Base-by-base conservation (phyloP, 805 yeast species). In the Zygosaccharomyces bailii region DNA sequence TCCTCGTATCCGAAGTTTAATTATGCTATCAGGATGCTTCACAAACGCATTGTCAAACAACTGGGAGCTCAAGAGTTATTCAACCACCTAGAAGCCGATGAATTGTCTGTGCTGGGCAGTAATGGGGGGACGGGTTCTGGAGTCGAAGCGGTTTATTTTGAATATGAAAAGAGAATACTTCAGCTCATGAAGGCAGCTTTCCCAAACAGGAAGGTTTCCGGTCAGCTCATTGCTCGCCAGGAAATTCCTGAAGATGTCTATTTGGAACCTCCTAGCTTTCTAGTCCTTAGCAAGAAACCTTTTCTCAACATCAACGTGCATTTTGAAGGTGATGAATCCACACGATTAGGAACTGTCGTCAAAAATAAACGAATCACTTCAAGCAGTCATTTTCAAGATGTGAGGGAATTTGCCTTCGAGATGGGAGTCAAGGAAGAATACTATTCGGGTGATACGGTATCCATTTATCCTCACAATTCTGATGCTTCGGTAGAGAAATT, bases 1-100 rank as follows among this genome's bases (percentile, higher is more conserved):
- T 83, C 96, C 0, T 83, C 95, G 1, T 93, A 93, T 61, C 86
- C 95, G 4, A 78, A 84, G 51, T 93, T 79, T 67, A 91, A 93
- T 65, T 82, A 81, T 72, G 96, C 96, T n/a, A 78, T 84, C 29
- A 76, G 82, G 49, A 90, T 91, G 57, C 65, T 93, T 13, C 96
- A 91, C 61, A 75, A 80, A 17, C 72, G 99, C 46, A 57, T 91
- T 24, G 56, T 67, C 2, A 55, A 72, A 20, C 97, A 91, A 64
- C 69, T 93, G 11, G 98, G 99, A 1, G 96, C 91, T 1, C 48
- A 51, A 0, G 93, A 84, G 56, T 64, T 88, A 4, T 73, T 83
- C 39, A 74, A 76, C 4, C 69, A 97, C 42, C 86, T 89, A 25
- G 99, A 93, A 55, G 87, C 93, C 17, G 97, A 93, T 65, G 98